Evolutionary conservation across 1,284 basidiomycete genomes (phyloP), one percentile per base, ranked within the genome.

Genomic region (Trichosporon coremiiforme): DNA sequence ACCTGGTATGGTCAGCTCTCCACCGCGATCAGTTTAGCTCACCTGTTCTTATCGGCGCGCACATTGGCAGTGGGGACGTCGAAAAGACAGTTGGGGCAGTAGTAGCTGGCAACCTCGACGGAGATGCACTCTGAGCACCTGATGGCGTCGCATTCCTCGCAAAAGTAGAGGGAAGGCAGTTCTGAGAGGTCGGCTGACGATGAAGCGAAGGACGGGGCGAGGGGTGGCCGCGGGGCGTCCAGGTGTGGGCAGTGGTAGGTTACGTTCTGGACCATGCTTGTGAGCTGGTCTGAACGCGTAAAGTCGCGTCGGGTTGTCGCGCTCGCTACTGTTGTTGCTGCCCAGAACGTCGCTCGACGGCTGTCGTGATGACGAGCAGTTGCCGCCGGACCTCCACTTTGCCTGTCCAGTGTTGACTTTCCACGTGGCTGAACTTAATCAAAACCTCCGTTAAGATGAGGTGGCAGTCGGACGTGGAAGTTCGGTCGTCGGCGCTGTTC

Each of bases 41-140:
- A 92, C 91, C 94, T 88, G 78, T 97, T 98, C 87, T 95, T 95
- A 84, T 99, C 95, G 7, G 90, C 93, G 72, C 95, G 88, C 8
- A 99, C 95, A 78, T 93, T 96, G 2, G 97, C 95, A 77, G 91
- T 93, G 0, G 96, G 97, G 4, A 99, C 96, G 78, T 99, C 97
- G 82, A 99, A 99, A 17, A 98, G 86, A 81, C 97, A 99, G 82
- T 96, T 95, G 29, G 97, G 97, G 79, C 97, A 99, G 81, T 93
- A 98, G 84, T 98, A 98, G 67, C 92, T 93, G 79, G 93, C 93
- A 79, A 98, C 91, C 87, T 99, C 97, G 66, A 93, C 85, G 4
- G 90, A 88, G 8, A 97, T 92, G 77, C 97, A 99, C 74, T 90
- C 88, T 79, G 95, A 91, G 80, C 97, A 99, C 68, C 95, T 86